Evolutionary conservation across 495 filamentous ascomycete species (phyloP).

Genomic region (Hypoxylon lenormandii): DNA sequence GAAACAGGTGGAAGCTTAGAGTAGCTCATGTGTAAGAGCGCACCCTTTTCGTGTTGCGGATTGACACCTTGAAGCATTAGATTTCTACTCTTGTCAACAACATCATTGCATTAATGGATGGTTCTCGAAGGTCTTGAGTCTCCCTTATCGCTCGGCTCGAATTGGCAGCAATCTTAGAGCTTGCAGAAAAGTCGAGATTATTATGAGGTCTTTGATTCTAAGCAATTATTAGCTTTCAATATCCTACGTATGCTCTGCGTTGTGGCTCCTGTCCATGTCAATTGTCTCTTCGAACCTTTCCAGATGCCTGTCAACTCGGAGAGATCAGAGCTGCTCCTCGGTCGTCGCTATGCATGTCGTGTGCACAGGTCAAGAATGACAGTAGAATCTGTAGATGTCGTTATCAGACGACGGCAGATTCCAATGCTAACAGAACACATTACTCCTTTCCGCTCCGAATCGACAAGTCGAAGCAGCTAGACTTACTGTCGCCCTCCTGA

Average conservation of each 20-base stretch:
- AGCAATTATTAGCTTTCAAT: no score
- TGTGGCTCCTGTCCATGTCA: no score
- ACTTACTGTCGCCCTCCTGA: not conserved
- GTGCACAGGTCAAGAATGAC: no score
- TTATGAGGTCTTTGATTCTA: not conserved
- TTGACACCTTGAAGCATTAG: slow-evolving; percentile 19
- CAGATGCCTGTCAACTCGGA: no score
- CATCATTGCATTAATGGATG: slow-evolving; percentile 15
- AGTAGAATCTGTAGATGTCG: no score
- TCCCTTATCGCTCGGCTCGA: not conserved
- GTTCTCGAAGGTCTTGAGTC: not conserved
- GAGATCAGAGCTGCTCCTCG: no score
- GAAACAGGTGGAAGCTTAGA: slow-evolving; percentile 63
- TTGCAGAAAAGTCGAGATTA: not conserved
- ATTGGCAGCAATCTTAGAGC: not conserved
- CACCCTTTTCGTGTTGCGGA: slow-evolving; percentile 24
- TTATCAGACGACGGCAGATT: no score
- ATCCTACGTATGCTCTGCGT: no score
- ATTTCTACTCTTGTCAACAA: slow-evolving; percentile 23
- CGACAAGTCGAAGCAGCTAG: not conserved
- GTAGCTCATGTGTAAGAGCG: slow-evolving; percentile 18
- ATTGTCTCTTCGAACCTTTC: no score
- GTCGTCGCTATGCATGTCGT: no score
- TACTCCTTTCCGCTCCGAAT: no score
- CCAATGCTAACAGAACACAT: no score